Base-by-base conservation (phyloP, 2,329 filamentous ascomycete species). In the Byssoonygena ceratinophila region DNA sequence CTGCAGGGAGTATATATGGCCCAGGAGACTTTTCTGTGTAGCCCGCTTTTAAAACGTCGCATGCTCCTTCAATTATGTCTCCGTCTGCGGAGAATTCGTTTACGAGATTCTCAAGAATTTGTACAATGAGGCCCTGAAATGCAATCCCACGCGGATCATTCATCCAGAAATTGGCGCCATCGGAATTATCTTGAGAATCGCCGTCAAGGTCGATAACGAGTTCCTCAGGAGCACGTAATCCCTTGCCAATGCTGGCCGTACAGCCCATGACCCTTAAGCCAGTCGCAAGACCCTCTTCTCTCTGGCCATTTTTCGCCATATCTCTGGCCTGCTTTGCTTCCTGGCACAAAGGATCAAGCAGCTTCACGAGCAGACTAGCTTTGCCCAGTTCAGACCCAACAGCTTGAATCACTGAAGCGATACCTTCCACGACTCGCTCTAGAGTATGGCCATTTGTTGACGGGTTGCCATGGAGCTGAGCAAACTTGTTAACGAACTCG, bases 31-130 rank as follows among this genome's bases (percentile, higher is more conserved):
- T 62, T 54, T 74, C 72, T 3, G 71, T 73, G 54, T 69, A 74
- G 2, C 71, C 71, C 9, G 71, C 70, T 56, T 68, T 72, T 34
- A 74, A 58, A 18, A 74, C 68, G 46, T 73, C 70, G 57, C 71
- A 74, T 6, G 69, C 66, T 5, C 70, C 68, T 59, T 73, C 71
- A 18, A 73, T 67, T 8, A 73, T 68, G n/a, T 63, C 61, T 44
- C 63, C 63, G 48, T 73, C 70, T 29, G 65, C 58, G 6, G 66
- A 65, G 34, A 72, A 71, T 22, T 66, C 63, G 27, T 64, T 63
- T 45, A 70, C 62, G n/a, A 73, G 60, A 22, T 68, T 62, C 27
- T 68, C 61, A 59, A 73, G 63, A 22, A 66, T 67, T 54, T 71
- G 63, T 60, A 73, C 67, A 22, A 71, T 66, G 37, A 66, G 54